phyloP scores from a whole-genome alignment of 2,329 filamentous ascomycete genomes.

The Colletotrichum sp. region DNA sequence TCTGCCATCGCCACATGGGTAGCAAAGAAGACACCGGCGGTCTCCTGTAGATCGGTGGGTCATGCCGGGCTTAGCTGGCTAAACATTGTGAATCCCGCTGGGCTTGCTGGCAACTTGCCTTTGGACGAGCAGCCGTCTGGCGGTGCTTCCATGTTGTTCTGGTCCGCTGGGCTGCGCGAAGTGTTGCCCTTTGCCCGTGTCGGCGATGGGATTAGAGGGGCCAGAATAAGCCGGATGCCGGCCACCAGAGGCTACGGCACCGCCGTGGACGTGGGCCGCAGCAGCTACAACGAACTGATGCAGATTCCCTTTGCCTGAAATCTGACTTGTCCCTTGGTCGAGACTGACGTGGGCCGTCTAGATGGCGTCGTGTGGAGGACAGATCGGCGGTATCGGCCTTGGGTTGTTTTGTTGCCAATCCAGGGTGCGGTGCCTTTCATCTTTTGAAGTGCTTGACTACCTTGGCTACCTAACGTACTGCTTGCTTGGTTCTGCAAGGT shows the following conservation, averaged over 20 bases:
- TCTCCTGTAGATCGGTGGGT: constrained; percentile 21
- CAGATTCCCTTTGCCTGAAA: neutral
- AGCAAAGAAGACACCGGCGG: neutral
- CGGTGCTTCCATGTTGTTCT: neutral
- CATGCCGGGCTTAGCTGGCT: constrained; percentile 2
- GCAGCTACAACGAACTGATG: neutral
- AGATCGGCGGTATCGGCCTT: constrained; percentile 3
- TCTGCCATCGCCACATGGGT: constrained; percentile 11
- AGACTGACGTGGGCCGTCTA: neutral
- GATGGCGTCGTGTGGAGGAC: neutral
- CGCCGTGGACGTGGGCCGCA: neutral
- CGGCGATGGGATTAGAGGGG: neutral
- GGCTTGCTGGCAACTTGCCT: neutral
- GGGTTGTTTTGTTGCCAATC: neutral
- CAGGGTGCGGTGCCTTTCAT: neutral
- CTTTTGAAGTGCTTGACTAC: neutral
- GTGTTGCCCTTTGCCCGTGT: neutral
- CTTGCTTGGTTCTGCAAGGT: neutral
- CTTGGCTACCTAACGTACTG: neutral
- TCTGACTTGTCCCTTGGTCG: neutral
- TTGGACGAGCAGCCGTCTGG: neutral
- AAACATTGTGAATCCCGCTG: neutral
- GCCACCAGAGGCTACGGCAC: neutral
- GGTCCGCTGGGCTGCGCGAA: neutral
- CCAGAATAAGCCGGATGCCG: neutral